phyloP scores from a whole-genome alignment of 768 basidiomycete species.

The Russula lepida region DNA sequence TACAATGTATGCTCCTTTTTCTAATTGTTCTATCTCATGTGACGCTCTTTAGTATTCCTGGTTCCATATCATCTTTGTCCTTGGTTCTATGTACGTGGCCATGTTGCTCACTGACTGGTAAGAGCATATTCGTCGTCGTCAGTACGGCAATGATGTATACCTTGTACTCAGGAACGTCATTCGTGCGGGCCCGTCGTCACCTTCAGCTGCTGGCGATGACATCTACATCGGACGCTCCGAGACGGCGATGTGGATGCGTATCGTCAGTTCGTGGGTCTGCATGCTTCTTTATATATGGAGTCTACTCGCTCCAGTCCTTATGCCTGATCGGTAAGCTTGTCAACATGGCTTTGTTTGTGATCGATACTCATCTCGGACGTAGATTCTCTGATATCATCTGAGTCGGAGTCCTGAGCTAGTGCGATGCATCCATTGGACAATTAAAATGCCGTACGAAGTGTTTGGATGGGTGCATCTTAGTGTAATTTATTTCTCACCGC shows the following conservation, averaged over 20 bases:
- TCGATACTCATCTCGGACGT: background rate
- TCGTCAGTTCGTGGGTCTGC: conserved; percentile 94
- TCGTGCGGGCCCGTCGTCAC: conserved; percentile 33
- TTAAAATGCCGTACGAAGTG: background rate
- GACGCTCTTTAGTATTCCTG: conserved; percentile 71
- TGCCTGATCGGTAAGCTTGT: conserved; percentile 74
- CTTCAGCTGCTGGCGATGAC: conserved; percentile 49
- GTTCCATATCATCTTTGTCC: conserved; percentile 97
- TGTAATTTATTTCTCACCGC: background rate
- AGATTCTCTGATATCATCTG: conserved; percentile 7
- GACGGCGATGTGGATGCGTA: conserved; percentile 98
- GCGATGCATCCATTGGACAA: background rate
- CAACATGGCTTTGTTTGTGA: background rate
- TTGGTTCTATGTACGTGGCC: conserved; percentile 96
- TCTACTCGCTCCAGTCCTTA: conserved; percentile 75
- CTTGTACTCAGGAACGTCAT: conserved; percentile 58
- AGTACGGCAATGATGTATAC: background rate
- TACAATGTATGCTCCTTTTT: conserved; percentile 66
- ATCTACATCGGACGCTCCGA: conserved; percentile 94
- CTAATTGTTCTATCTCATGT: background rate
- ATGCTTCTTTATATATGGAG: conserved; percentile 82
- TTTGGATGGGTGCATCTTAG: background rate
- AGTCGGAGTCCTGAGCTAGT: background rate
- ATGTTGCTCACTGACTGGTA: conserved; percentile 97
- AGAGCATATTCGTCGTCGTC: conserved; percentile 27